Evolutionary conservation across 345 rosid species (phyloP).

Genomic region (Cochlearia excelsa): DNA sequence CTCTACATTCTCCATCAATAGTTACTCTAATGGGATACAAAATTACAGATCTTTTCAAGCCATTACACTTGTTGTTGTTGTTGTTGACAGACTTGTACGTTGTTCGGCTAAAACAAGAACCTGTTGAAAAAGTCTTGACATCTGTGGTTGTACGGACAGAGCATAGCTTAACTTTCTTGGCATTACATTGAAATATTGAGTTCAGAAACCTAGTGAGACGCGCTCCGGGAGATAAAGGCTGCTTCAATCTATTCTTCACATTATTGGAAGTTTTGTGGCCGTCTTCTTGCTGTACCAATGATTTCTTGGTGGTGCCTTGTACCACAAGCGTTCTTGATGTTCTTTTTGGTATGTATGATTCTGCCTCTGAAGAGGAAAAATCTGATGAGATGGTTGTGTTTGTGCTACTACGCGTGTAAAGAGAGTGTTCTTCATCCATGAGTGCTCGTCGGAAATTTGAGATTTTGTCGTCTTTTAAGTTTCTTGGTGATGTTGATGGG

Average conservation of each 20-base stretch:
- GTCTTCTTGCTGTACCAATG: too few relatives aligned
- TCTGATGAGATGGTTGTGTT: conserved; percentile 51
- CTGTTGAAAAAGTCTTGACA: conserved; percentile 56
- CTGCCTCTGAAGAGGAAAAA: conserved; percentile 60
- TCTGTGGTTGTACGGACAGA: conserved; percentile 59
- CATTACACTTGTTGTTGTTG: conserved; percentile 21
- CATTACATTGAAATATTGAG: conserved; percentile 67
- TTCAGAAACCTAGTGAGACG: conserved; percentile 65
- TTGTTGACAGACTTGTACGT: too few relatives aligned
- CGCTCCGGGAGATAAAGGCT: conserved; percentile 76
- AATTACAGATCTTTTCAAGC: conserved; percentile 52
- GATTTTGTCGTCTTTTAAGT: conserved; percentile 11
- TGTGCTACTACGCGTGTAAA: conserved; percentile 42
- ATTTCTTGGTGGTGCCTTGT: too few relatives aligned
- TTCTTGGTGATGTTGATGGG: neutral
- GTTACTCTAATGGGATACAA: conserved; percentile 65
- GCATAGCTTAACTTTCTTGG: conserved; percentile 72
- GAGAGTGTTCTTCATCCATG: conserved; percentile 51
- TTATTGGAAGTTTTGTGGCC: too few relatives aligned
- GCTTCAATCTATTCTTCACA: conserved; percentile 55
- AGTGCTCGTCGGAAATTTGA: conserved; percentile 41
- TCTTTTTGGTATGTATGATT: conserved; percentile 34
- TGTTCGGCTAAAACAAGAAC: conserved; percentile 59
- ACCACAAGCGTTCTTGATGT: conserved; percentile 20
- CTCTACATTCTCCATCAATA: conserved; percentile 61